Conservation (phyloP, 2,329 filamentous ascomycete genomes). For the Colletotrichum limetticola region DNA sequence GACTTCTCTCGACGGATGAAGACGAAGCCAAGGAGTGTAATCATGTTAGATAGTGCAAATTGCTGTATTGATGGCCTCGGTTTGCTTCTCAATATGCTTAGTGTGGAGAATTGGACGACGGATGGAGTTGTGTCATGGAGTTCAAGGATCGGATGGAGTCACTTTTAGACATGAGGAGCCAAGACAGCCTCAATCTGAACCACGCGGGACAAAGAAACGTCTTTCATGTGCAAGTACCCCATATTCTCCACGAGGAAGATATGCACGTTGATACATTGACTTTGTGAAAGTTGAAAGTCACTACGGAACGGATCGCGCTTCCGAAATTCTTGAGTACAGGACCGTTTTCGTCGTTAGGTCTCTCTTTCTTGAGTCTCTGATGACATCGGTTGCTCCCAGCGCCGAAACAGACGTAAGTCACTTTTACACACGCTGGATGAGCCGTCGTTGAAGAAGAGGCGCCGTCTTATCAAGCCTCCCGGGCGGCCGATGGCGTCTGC, state of each 20-base stretch:
- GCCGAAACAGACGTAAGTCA: constrained; percentile 6
- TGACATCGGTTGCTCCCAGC: constrained; percentile 9
- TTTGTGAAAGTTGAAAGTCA: background rate
- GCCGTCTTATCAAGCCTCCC: constrained; percentile 23
- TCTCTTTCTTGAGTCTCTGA: background rate
- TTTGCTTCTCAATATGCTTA: background rate
- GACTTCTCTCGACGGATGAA: constrained; percentile 41
- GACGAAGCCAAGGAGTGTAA: background rate
- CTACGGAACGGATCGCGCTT: constrained; percentile 24
- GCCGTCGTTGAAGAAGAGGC: constrained; percentile 31
- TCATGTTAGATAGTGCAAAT: constrained; percentile 13
- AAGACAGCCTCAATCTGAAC: constrained; percentile 22
- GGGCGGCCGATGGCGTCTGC: constrained; percentile 4
- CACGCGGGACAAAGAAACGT: constrained; percentile 32
- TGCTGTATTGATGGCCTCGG: background rate
- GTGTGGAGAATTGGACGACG: background rate
- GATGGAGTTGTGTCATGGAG: background rate
- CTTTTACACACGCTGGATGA: constrained; percentile 9
- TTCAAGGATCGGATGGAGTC: constrained; percentile 3
- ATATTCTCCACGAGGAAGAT: constrained; percentile 26
- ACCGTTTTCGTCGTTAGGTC: constrained; percentile 26
- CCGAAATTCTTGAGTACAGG: background rate
- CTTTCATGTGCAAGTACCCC: constrained; percentile 31
- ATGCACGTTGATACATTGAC: constrained; percentile 14
- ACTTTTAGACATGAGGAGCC: constrained; percentile 6